Evolutionary conservation across 2,329 filamentous ascomycete genomes (phyloP).

Genomic region (Neonectria ditissima): DNA sequence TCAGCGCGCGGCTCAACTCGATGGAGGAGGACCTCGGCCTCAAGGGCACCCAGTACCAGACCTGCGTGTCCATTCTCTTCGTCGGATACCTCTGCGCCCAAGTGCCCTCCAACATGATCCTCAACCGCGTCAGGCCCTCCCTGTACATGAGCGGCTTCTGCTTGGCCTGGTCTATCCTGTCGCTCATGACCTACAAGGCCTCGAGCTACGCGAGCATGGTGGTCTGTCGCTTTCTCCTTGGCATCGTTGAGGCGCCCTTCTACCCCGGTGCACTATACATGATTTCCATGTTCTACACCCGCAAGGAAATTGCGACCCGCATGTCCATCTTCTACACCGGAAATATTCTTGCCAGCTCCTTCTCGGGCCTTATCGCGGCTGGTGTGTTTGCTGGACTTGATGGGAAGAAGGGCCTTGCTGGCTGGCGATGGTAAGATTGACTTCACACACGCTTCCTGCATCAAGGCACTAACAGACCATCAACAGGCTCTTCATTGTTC

Average conservation of each 20-base stretch:
- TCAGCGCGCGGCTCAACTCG: conserved; percentile 66
- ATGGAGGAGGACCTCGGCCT: conserved; percentile 65
- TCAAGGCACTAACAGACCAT: not conserved
- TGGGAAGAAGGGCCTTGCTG: conserved; percentile 40
- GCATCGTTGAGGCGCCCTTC: conserved; percentile 57
- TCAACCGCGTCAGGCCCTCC: conserved; percentile 56
- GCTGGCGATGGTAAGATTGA: conserved; percentile 47
- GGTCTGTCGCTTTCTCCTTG: conserved; percentile 55
- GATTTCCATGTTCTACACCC: conserved; percentile 66
- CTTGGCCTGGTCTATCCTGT: conserved; percentile 55
- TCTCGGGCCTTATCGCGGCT: conserved; percentile 59
- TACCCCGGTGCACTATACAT: conserved; percentile 54
- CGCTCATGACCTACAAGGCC: conserved; percentile 54
- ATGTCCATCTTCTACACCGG: conserved; percentile 60
- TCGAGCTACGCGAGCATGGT: conserved; percentile 57
- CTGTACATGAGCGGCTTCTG: conserved; percentile 57
- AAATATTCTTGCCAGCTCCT: conserved; percentile 52
- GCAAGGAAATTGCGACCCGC: conserved; percentile 58
- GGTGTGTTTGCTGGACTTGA: conserved; percentile 53
- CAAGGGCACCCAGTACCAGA: conserved; percentile 51
- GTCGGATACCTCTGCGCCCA: conserved; percentile 52
- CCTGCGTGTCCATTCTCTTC: conserved; percentile 52
- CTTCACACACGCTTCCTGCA: not conserved
- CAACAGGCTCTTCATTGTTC: conserved; percentile 46
- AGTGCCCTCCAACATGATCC: conserved; percentile 56